A percentile compares a stretch with the other conserved stretches of the same genome.
Evolutionary conservation across 148 eudicot species (phyloP).

Genomic region (Rhododendron ferrugineum): DNA sequence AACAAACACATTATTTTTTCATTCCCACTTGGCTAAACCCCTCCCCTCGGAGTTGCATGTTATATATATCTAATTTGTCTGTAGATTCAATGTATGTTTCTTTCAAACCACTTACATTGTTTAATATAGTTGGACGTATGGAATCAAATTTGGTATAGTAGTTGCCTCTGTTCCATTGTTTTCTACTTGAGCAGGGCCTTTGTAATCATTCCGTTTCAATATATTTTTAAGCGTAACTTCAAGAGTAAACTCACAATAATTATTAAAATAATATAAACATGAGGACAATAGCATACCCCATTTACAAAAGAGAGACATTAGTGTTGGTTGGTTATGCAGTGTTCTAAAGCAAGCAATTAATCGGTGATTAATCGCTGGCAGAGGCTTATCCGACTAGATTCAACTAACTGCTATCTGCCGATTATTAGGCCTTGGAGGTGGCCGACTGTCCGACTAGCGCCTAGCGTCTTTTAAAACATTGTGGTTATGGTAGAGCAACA

Average conservation of each 20-base stretch:
- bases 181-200: not conserved
- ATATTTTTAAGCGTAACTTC: not conserved
- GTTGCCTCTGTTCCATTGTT: conserved; percentile 3
- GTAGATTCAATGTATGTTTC: not conserved
- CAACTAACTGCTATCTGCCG: too few species aligned
- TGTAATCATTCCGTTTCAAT: not conserved
- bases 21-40: too few species aligned
- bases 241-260: not conserved
- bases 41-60: not conserved
- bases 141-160: not conserved
- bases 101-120: not conserved
- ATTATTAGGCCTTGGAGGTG: too few species aligned
- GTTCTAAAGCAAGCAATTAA: too few species aligned
- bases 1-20: too few species aligned
- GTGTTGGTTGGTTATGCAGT: not conserved
- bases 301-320: not conserved
- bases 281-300: not conserved
- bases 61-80: not conserved
- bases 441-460: too few species aligned
- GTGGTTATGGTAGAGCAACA: not conserved
- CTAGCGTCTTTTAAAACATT: too few species aligned
- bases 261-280: not conserved
- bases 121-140: not conserved
- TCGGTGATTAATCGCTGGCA: too few species aligned
- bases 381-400: too few species aligned